Conservation (phyloP, 1,284 basidiomycete species). For the Heterobasidion occidentale region DNA sequence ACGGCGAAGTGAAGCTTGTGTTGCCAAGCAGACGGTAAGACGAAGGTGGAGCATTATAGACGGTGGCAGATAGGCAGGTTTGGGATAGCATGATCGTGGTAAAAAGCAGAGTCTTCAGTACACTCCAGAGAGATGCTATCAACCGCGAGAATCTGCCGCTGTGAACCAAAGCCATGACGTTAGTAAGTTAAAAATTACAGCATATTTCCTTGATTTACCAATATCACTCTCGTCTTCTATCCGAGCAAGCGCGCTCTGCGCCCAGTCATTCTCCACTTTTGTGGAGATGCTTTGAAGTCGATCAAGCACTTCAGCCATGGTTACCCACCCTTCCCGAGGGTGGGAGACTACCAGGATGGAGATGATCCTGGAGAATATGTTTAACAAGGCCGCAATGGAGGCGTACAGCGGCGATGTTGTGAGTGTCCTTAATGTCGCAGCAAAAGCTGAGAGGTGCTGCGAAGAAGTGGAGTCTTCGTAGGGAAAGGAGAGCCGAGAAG, state of each 20-base stretch:
- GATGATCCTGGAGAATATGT: conserved; percentile 37
- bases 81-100: conserved; percentile 61
- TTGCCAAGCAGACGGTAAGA: neutral
- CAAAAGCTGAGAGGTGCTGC: conserved; percentile 18
- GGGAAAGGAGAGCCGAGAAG: conserved; percentile 6
- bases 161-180: neutral
- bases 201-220: conserved; percentile 22
- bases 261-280: conserved; percentile 48
- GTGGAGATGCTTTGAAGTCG: conserved; percentile 29
- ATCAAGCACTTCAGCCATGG: conserved; percentile 33
- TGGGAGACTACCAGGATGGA: conserved; percentile 40
- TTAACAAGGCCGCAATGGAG: conserved; percentile 45
- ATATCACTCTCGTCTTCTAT: conserved; percentile 22
- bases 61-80: conserved; percentile 43
- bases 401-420: conserved; percentile 35
- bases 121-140: conserved; percentile 45
- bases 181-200: conserved; percentile 1
- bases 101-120: conserved; percentile 66
- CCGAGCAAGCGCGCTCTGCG: conserved; percentile 30
- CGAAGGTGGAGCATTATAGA: conserved; percentile 37
- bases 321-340: conserved; percentile 35
- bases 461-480: conserved; percentile 7
- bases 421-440: conserved; percentile 27
- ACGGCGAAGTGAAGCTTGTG: neutral
- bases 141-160: conserved; percentile 36